Evolutionary conservation across 1,284 basidiomycete species (phyloP).

Genomic region (Volvariella volvacea): DNA sequence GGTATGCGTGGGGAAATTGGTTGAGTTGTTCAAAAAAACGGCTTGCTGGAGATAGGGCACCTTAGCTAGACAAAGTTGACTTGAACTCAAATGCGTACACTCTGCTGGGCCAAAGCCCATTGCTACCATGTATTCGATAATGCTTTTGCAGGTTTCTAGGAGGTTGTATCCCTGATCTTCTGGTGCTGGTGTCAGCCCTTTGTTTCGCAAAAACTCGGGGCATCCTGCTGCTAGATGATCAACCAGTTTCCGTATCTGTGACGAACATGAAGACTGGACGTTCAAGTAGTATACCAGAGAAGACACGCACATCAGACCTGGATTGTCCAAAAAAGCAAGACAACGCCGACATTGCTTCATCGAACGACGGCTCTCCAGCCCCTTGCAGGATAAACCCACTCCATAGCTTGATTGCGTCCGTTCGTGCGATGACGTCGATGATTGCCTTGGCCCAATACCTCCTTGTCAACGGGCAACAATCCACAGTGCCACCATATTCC

Average conservation of each 20-base stretch:
- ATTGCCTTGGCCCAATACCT: constrained; percentile 47
- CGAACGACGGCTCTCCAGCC: constrained; percentile 28
- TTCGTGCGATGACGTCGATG: constrained; percentile 36
- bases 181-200: constrained; percentile 16
- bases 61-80: no score
- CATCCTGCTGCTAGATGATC: constrained; percentile 36
- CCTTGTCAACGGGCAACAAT: constrained; percentile 30
- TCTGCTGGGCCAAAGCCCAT: constrained; percentile 34
- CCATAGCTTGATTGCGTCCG: constrained; percentile 38
- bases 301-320: constrained; percentile 29
- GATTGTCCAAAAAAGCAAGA: constrained; percentile 50
- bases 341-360: constrained; percentile 41
- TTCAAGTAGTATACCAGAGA: not conserved
- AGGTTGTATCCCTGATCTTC: constrained; percentile 22
- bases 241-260: constrained; percentile 29
- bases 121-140: constrained; percentile 41
- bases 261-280: not conserved
- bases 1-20: constrained; percentile 53
- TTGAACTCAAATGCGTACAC: constrained; percentile 22
- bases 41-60: not conserved
- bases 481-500: constrained; percentile 16
- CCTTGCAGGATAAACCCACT: constrained; percentile 15
- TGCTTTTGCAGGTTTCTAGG: constrained; percentile 26
- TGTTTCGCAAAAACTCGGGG: constrained; percentile 24
- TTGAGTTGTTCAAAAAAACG: constrained; percentile 29